Evolutionary conservation across 495 filamentous ascomycete species (phyloP), one percentile per base, ranked within the genome.

Genomic region (Penicillium manginii): DNA sequence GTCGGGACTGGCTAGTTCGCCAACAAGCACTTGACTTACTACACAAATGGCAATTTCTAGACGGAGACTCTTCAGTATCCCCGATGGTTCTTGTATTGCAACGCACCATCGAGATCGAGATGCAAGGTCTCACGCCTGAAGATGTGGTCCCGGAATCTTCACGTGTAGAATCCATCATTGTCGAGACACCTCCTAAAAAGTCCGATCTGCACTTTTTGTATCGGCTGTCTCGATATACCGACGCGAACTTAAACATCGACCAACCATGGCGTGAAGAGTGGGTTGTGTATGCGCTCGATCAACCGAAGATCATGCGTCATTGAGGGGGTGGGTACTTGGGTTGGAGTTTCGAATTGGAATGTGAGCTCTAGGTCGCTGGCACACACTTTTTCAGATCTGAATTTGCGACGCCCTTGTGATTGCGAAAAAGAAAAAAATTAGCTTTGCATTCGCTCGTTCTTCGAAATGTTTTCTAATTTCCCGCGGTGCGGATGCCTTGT

Each of bases 261-360:
- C 21, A 45, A 2, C 21, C 52, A 31, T 54, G 37, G 37, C 33
- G 26, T 9, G n/a, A 21, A 9, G 52, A 54, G 21, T 29, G 17
- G 8, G 0, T 45, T 18, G 15, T 80, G 68, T 86, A 72, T 17
- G 17, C 8, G n/a, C 11, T n/a, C 33, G 33, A 9, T 12, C 10
- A 37, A 15, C 33, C 33, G 3, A 15, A 37, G 11, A 37, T 9
- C 33, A 37, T 4, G 14, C 11, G 14, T 37, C 11, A 0, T 37
- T 15, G 11, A 37, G 33, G 8, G 33, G 8, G 2, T 12, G 4
- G 33, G 33, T 2, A 35, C 14, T 35, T 35, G 33, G 10, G 2
- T 35, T 23, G 23, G 4, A 23, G 2, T 23, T 23, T 23, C 4
- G 23, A 2, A 23, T 23, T 23, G 23, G 4, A 23, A 23, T 23